These are phyloP conservation scores for Eucalyptus coolabah DNA, from an alignment of 345 rosid species.

Conservation along the genomic window DNA sequence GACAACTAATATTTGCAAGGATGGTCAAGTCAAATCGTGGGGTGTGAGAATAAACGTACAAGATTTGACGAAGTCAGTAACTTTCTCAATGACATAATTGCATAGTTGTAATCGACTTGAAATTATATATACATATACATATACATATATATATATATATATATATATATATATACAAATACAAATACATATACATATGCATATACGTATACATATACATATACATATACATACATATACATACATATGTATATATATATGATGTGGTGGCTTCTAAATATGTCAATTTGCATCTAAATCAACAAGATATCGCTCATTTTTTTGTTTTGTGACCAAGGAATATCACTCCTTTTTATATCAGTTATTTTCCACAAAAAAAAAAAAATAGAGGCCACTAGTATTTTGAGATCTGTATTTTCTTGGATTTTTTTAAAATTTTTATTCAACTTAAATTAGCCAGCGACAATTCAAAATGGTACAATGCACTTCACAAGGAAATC, in stretches of 20 bases:
- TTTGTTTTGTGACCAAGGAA: too few species aligned
- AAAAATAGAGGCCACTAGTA: not conserved
- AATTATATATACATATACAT: not conserved
- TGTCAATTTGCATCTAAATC: not conserved
- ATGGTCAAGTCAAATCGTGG: not conserved
- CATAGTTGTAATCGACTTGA: not conserved
- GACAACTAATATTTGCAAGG: not conserved
- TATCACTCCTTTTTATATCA: not conserved
- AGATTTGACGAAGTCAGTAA: not conserved
- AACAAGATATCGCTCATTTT: not conserved
- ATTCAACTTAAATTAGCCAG: not conserved
- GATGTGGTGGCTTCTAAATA: not conserved
- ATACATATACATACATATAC: accelerated
- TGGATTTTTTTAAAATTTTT: not conserved
- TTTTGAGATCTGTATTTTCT: not conserved
- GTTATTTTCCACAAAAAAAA: not conserved
- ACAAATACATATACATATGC: accelerated
- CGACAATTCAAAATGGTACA: not conserved
- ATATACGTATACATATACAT: too few species aligned
- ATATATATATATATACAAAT: too few species aligned
- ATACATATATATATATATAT: too few species aligned
- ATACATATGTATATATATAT: too few species aligned
- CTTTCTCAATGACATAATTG: not conserved
- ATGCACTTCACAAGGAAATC: not conserved
- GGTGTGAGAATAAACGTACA: not conserved